Percentiles rank a stretch among this genome's conserved stretches.
These are phyloP conservation scores for Gaultheria prostrata DNA, from an alignment of 148 eudicot genomes.

Conservation along the genomic window DNA sequence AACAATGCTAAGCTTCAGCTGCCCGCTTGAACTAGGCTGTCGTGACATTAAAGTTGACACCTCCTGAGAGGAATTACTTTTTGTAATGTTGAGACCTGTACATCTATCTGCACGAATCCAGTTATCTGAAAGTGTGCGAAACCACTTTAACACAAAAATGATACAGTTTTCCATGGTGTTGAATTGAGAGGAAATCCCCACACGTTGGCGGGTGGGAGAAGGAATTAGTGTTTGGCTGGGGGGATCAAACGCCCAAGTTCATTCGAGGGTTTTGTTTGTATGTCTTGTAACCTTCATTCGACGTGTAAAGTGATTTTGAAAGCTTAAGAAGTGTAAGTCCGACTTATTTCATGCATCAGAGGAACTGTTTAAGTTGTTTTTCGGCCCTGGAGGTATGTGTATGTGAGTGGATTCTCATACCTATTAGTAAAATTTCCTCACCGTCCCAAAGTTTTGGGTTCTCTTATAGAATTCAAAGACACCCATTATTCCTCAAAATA, in stretches of 20 bases:
- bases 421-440: too few relatives aligned
- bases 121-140: not conserved
- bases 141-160: not conserved
- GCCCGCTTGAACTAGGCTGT: conserved; percentile 48
- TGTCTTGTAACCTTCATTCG: not conserved
- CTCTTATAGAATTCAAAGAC: too few relatives aligned
- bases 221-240: conserved; percentile 1
- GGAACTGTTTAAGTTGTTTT: too few relatives aligned
- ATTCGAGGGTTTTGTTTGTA: conserved; percentile 3
- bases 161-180: not conserved
- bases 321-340: not conserved
- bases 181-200: not conserved
- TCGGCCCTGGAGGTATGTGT: too few relatives aligned
- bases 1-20: conserved; percentile 62
- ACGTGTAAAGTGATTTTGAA: conserved; percentile 1
- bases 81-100: not conserved
- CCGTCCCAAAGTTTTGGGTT: too few relatives aligned
- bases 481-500: too few relatives aligned
- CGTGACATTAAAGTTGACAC: not conserved
- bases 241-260: not conserved
- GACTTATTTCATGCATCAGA: not conserved
- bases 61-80: not conserved
- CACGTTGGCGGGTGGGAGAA: not conserved
- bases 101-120: not conserved
- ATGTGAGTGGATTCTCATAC: too few relatives aligned